Conservation (phyloP, 2,329 filamentous ascomycete genomes). For the Diaporthe sp. region DNA sequence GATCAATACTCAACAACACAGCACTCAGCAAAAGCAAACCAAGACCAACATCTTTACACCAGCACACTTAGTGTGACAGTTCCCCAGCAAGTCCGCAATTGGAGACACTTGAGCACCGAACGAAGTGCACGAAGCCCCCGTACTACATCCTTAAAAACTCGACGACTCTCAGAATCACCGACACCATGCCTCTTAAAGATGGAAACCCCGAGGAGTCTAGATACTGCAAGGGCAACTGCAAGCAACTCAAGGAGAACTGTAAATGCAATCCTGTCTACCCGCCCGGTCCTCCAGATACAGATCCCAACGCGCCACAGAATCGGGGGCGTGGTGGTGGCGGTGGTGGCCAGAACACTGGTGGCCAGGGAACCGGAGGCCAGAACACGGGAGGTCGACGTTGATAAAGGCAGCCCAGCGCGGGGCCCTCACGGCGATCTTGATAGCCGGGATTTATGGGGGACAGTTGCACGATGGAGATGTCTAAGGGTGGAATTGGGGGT, state of each 20-base stretch:
- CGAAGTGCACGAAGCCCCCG: neutral
- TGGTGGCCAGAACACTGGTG: neutral
- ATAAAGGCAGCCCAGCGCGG: neutral
- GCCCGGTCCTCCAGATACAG: neutral
- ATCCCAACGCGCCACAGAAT: neutral
- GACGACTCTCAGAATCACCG: neutral
- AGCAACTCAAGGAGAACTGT: neutral
- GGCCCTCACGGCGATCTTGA: neutral
- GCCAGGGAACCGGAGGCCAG: neutral
- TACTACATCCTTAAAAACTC: neutral
- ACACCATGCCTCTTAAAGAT: neutral
- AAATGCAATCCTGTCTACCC: rapidly evolving
- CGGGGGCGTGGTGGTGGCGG: neutral
- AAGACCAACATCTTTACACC: too few relatives aligned
- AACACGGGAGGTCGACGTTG: neutral
- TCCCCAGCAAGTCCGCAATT: neutral
- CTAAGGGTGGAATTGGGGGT: neutral
- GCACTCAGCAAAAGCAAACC: neutral
- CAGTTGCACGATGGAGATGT: neutral
- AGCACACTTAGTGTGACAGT: neutral
- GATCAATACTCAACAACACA: neutral
- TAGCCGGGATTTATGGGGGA: neutral
- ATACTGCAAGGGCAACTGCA: neutral
- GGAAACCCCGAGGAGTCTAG: neutral
- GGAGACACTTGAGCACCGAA: neutral